Base-by-base conservation (phyloP, 306 rosid genomes). In the Begonia peltatifolia region DNA sequence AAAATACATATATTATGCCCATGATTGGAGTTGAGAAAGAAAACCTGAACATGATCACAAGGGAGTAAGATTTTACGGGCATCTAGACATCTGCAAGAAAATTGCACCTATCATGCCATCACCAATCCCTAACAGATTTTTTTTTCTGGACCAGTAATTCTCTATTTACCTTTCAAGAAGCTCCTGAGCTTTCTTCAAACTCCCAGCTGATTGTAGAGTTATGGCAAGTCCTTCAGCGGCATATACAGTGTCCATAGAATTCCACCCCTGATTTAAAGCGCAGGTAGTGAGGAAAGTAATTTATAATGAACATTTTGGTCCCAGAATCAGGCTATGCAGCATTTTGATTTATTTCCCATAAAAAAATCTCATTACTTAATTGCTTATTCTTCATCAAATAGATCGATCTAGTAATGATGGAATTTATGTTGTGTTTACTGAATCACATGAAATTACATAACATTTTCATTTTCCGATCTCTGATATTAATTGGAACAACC, bases 201-300 rank as follows among this genome's bases (percentile, higher is more conserved):
- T 74, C 52, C 79, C 57, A 42, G 69, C 63, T 13, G 88, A 75
- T 60, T 74, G 85, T 46, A 84, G 66, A 46, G 78, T 82, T 68
- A 74, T 60, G 57, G 97, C 97, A 52, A 88, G 69, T 50, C 81
- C 71, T 55, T 88, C 95, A 22, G 93, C 97, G 23, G 76, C 78
- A 68, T 70, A 63, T 68, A 78, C 66, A 42, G 95, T 82, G 56
- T 78, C 93, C 81, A 82, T 60, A 36, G 89, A 82, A 71, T 66
- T 62, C 93, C 95, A 88, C 52, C 89, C 97, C 95, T 88, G 70
- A 15, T 43, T 46, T 20, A 36, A 70, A 64, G 46, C 43, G 67
- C 60, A 52, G 52, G 52, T 56, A 60, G 63, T 3, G 15, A 48
- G 30, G 30, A 10, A 16, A 59, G 25, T 54, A 47, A 59, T 17